Conservation (phyloP, 176 grass and related monocot species). For the Phragmites australis region DNA sequence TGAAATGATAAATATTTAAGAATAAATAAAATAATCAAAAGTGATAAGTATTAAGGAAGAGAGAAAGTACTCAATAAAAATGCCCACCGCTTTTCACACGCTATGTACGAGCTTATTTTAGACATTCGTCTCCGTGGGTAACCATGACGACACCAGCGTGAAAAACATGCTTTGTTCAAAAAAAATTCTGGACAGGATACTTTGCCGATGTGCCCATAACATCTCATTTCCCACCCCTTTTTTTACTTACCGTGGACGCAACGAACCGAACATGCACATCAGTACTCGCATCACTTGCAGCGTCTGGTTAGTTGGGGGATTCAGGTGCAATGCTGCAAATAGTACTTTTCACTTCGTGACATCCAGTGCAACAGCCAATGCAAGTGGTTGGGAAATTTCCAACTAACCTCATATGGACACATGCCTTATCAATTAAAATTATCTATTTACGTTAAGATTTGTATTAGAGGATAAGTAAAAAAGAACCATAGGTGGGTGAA, state of each 20-base stretch:
- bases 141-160: not conserved
- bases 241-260: conserved; percentile 27
- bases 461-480: no score
- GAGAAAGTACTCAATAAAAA: no score
- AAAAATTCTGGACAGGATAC: not conserved
- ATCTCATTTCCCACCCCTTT: not conserved
- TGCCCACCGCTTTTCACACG: not conserved
- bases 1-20: no score
- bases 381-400: not conserved
- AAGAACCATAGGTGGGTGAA: no score
- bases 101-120: not conserved
- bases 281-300: not conserved
- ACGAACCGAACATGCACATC: conserved; percentile 9
- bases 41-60: not conserved
- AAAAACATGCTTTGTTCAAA: not conserved
- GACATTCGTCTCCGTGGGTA: not conserved
- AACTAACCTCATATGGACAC: no score
- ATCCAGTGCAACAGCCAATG: not conserved
- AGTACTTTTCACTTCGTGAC: not conserved
- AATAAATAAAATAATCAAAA: no score
- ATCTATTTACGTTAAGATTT: no score
- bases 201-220: not conserved
- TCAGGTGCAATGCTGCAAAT: not conserved
- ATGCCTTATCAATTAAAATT: no score
- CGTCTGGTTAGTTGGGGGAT: not conserved